These are phyloP conservation scores for Austroboletus festivus DNA, from an alignment of 768 basidiomycete species.

Conservation along the genomic window DNA sequence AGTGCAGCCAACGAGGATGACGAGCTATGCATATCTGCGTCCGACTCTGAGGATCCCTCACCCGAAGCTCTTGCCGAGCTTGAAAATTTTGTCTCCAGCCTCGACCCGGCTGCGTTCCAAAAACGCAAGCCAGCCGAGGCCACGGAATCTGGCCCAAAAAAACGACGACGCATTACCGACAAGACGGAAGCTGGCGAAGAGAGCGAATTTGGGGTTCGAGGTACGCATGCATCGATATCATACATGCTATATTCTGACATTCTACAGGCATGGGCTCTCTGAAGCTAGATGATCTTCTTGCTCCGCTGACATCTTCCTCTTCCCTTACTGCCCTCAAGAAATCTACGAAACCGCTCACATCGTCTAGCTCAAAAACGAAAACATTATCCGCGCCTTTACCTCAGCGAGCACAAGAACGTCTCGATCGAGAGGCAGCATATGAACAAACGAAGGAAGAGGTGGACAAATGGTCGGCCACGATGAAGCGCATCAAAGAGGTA, in stretches of 20 bases:
- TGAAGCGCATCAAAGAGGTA: conserved; percentile 89
- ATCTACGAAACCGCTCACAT: conserved; percentile 60
- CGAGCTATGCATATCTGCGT: conserved; percentile 46
- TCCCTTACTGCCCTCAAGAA: conserved; percentile 66
- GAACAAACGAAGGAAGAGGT: conserved; percentile 91
- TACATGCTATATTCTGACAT: conserved; percentile 3
- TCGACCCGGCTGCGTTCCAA: conserved; percentile 52
- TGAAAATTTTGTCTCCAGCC: conserved; percentile 64
- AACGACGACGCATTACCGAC: conserved; percentile 62
- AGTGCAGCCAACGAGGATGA: conserved; percentile 34
- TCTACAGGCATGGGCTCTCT: conserved; percentile 43
- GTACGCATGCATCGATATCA: conserved; percentile 26
- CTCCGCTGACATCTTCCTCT: conserved; percentile 59
- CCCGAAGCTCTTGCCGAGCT: conserved; percentile 66
- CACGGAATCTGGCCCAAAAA: conserved; percentile 36
- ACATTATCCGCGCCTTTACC: conserved; percentile 82
- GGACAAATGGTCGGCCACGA: conserved; percentile 89
- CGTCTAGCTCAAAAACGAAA: conserved; percentile 51
- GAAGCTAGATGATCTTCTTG: conserved; percentile 70
- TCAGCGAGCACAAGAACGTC: conserved; percentile 79
- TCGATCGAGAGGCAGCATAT: conserved; percentile 93
- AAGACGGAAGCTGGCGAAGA: conserved; percentile 77
- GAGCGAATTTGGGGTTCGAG: conserved; percentile 70
- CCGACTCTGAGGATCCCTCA: conserved; percentile 47
- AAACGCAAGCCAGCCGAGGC: conserved; percentile 49